These are phyloP conservation scores for Annulohypoxylon nitens DNA, from an alignment of 495 filamentous ascomycete species.

Conservation along the genomic window DNA sequence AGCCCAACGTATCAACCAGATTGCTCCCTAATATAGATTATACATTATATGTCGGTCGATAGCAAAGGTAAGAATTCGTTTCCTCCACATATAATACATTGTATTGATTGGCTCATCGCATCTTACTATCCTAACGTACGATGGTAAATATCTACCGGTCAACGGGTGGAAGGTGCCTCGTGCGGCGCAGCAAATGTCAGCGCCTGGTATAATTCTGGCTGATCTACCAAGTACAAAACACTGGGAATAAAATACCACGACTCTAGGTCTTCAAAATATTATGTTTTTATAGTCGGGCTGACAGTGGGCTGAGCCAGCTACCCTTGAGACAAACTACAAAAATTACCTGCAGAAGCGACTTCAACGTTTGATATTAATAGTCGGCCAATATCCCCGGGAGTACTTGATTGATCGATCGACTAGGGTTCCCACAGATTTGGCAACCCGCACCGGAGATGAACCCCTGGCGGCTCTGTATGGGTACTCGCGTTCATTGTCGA, in stretches of 20 bases:
- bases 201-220: not conserved
- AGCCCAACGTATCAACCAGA: not conserved
- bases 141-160: not conserved
- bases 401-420: not conserved
- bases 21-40: constrained; percentile 3
- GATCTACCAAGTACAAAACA: too few species aligned
- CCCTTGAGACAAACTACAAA: too few species aligned
- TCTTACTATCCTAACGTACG: not conserved
- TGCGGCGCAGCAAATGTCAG: constrained; percentile 5
- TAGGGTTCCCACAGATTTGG: not conserved
- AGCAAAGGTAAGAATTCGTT: not conserved
- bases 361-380: too few species aligned
- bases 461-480: constrained; percentile 27
- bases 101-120: not conserved
- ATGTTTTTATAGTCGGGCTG: too few species aligned
- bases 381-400: too few species aligned
- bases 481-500: constrained; percentile 16
- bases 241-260: too few species aligned
- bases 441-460: not conserved
- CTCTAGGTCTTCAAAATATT: too few species aligned
- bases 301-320: too few species aligned
- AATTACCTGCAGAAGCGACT: too few species aligned
- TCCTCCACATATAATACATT: not conserved
- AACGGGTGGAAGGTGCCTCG: not conserved
- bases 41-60: not conserved